Evolutionary conservation across 371 early-diverging fungal genomes (phyloP).

Genomic region (Rhizopus stolonifer): DNA sequence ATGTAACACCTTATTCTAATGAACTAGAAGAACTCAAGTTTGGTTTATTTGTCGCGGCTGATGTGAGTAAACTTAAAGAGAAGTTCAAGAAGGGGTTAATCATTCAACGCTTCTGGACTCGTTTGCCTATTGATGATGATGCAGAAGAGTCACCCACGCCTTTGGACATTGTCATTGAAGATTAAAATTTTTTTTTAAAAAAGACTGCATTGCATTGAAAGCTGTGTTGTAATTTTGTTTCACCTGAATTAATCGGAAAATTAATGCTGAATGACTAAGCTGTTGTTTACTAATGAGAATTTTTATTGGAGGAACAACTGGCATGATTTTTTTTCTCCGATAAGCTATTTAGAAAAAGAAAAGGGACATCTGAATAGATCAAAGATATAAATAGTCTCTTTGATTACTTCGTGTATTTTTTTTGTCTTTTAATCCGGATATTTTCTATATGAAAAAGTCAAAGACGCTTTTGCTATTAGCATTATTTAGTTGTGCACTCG

Average conservation of each 20-base stretch:
- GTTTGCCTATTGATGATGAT: slow-evolving; percentile 10
- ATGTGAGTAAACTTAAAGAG: neutral
- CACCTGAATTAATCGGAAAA: neutral
- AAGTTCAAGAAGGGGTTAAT: slow-evolving; percentile 4
- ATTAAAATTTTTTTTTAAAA: too few relatives aligned
- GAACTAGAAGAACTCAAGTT: slow-evolving; percentile 6
- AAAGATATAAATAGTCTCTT: neutral
- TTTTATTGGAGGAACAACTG: too few relatives aligned
- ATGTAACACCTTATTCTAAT: slow-evolving; percentile 2
- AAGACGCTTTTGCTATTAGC: neutral
- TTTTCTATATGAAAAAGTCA: slow-evolving; percentile 2
- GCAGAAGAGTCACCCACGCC: slow-evolving; percentile 11
- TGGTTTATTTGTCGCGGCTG: neutral
- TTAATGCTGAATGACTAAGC: too few relatives aligned
- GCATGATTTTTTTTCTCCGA: too few relatives aligned
- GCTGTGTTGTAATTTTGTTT: neutral
- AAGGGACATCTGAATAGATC: too few relatives aligned
- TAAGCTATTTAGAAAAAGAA: too few relatives aligned
- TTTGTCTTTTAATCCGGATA: neutral
- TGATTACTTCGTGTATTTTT: neutral
- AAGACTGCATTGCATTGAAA: too few relatives aligned
- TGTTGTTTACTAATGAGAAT: too few relatives aligned
- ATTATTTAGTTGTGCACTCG: neutral
- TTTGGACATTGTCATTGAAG: neutral
- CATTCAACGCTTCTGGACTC: slow-evolving; percentile 12